Conservation (phyloP, 2,329 filamentous ascomycete species). For the Aspergillus felis region DNA sequence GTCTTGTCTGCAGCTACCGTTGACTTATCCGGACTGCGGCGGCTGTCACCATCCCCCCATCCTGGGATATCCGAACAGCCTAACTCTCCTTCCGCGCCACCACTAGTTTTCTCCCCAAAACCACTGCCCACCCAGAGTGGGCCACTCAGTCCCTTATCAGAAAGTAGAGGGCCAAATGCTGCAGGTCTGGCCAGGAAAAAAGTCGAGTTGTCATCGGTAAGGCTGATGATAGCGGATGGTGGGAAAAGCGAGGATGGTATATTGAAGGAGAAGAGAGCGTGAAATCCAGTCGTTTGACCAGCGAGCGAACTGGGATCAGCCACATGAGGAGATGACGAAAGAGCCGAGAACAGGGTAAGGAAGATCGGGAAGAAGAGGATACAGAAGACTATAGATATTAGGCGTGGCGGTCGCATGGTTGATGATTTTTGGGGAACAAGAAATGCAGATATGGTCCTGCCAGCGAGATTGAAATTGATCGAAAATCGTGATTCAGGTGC, state of each 20-base stretch:
- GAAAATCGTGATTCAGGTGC: constrained; percentile 10
- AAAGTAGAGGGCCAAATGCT: constrained; percentile 81
- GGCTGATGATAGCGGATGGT: constrained; percentile 88
- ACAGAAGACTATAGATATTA: constrained; percentile 44
- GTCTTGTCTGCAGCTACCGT: constrained; percentile 18
- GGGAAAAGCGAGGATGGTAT: constrained; percentile 85
- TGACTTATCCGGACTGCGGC: constrained; percentile 22
- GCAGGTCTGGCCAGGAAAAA: constrained; percentile 92
- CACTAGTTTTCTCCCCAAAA: constrained; percentile 66
- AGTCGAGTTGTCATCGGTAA: constrained; percentile 97
- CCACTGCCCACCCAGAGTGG: constrained; percentile 91
- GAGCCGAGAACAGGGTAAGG: constrained; percentile 45
- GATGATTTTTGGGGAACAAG: constrained; percentile 1
- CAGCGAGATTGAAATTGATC: not conserved
- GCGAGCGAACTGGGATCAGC: constrained; percentile 35
- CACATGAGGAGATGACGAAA: constrained; percentile 37
- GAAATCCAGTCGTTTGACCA: constrained; percentile 46
- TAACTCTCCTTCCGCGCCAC: constrained; percentile 70
- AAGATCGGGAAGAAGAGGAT: constrained; percentile 48
- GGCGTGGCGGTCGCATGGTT: constrained; percentile 46
- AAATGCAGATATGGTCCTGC: constrained; percentile 7
- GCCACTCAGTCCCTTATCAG: constrained; percentile 72
- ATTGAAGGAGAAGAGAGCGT: constrained; percentile 65
- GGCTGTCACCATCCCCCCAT: constrained; percentile 65
- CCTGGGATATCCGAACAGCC: constrained; percentile 93